Conservation (phyloP, 129 eudicot genomes). For the Saussurea involucrata region DNA sequence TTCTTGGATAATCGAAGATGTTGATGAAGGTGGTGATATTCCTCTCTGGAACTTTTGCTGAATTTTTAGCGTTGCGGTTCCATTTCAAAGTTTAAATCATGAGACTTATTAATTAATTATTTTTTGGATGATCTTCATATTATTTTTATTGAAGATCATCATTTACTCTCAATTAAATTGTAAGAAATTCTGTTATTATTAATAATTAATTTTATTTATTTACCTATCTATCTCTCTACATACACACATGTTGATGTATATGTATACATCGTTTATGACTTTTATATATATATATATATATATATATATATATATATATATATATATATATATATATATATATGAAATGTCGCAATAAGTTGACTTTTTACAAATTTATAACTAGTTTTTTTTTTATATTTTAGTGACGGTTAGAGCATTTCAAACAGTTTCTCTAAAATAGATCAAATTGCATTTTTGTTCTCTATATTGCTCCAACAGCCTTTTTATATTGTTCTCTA, state of each 20-base stretch:
- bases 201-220: not conserved
- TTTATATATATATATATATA: no score
- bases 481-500: no score
- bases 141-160: conserved; percentile 20
- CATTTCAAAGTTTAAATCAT: not conserved
- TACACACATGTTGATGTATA: not conserved
- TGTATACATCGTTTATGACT: conserved; percentile 7
- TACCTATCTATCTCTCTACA: not conserved
- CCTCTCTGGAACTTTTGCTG: conserved; percentile 84
- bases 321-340: no score
- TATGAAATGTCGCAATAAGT: not conserved
- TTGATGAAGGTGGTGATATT: conserved; percentile 50
- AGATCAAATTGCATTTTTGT: no score
- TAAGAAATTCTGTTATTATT: not conserved
- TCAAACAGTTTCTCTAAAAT: no score
- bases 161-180: conserved; percentile 2
- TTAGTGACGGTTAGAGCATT: no score
- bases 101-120: conserved; percentile 7
- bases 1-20: conserved; percentile 34
- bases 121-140: conserved; percentile 25
- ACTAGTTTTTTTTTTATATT: not conserved
- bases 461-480: no score
- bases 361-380: not conserved
- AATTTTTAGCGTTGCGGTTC: conserved; percentile 28
- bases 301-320: no score